phyloP scores from a whole-genome alignment of 805 yeast genomes.

The Jamesozyma piceae region DNA sequence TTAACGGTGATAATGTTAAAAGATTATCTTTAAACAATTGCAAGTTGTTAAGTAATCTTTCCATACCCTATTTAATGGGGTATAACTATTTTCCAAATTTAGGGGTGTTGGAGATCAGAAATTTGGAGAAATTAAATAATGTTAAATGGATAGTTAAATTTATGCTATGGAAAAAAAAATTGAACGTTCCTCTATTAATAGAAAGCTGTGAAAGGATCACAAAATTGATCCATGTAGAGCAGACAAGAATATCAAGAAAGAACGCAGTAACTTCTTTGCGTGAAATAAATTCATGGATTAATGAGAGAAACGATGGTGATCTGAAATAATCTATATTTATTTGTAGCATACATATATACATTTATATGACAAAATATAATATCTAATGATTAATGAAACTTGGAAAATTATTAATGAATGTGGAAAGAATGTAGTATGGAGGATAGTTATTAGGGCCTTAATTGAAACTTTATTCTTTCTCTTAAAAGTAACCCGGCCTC shows the following conservation, averaged over 20 bases:
- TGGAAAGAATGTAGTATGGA: too few relatives aligned
- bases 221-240: slow-evolving; percentile 49
- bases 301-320: slow-evolving; percentile 18
- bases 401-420: too few relatives aligned
- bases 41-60: slow-evolving; percentile 44
- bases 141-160: slow-evolving; percentile 60
- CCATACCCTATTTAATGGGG: slow-evolving; percentile 40
- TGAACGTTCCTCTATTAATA: slow-evolving; percentile 46
- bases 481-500: too few relatives aligned
- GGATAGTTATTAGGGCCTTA: too few relatives aligned
- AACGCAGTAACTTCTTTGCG: slow-evolving; percentile 48
- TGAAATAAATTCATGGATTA: slow-evolving; percentile 60
- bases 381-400: too few relatives aligned
- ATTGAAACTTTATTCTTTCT: too few relatives aligned
- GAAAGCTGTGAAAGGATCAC: slow-evolving; percentile 74
- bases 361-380: too few relatives aligned
- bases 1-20: slow-evolving; percentile 41
- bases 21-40: slow-evolving; percentile 75
- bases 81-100: slow-evolving; percentile 46
- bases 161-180: slow-evolving; percentile 42
- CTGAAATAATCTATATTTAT: not conserved
- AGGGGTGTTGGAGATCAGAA: slow-evolving; percentile 69
- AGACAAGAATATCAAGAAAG: slow-evolving; percentile 45
- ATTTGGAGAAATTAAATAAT: slow-evolving; percentile 46
- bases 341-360: not conserved